phyloP scores from a whole-genome alignment of 192 early-diverging fungal genomes.

The Gonapodya prolifera region DNA sequence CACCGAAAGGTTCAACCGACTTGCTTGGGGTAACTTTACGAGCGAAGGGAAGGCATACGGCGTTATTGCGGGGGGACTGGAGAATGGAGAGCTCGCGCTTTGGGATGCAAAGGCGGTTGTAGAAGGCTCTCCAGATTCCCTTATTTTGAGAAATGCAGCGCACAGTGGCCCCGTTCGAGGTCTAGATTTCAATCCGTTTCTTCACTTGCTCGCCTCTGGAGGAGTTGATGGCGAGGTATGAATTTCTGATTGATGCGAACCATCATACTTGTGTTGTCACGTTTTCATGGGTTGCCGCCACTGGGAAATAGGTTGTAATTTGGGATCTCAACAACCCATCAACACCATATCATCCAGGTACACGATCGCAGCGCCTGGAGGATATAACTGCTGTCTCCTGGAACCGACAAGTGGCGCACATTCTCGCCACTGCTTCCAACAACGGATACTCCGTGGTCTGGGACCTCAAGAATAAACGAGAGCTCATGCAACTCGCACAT shows the following conservation, averaged over 20 bases:
- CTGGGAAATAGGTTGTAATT: conserved; percentile 84
- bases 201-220: conserved; percentile 82
- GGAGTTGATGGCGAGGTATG: conserved; percentile 81
- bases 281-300: not conserved
- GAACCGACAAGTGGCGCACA: conserved; percentile 87
- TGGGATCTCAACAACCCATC: conserved; percentile 87
- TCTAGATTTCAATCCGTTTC: conserved; percentile 81
- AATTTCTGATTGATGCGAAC: not conserved
- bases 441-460: conserved; percentile 91
- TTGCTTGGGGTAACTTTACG: conserved; percentile 54
- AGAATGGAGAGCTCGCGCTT: conserved; percentile 80
- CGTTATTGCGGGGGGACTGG: conserved; percentile 84
- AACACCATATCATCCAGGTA: conserved; percentile 80
- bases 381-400: conserved; percentile 80
- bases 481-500: conserved; percentile 63
- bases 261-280: no score
- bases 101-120: conserved; percentile 74
- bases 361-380: conserved; percentile 69
- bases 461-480: conserved; percentile 80
- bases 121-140: conserved; percentile 36
- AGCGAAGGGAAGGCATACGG: conserved; percentile 36
- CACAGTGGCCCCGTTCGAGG: conserved; percentile 86
- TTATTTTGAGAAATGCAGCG: conserved; percentile 52
- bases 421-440: conserved; percentile 80
- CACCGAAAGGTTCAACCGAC: conserved; percentile 64